Percentiles rank a stretch among this genome's conserved stretches.
These are phyloP conservation scores for Cucumis hystrix DNA, from an alignment of 306 rosid genomes.

Conservation along the genomic window DNA sequence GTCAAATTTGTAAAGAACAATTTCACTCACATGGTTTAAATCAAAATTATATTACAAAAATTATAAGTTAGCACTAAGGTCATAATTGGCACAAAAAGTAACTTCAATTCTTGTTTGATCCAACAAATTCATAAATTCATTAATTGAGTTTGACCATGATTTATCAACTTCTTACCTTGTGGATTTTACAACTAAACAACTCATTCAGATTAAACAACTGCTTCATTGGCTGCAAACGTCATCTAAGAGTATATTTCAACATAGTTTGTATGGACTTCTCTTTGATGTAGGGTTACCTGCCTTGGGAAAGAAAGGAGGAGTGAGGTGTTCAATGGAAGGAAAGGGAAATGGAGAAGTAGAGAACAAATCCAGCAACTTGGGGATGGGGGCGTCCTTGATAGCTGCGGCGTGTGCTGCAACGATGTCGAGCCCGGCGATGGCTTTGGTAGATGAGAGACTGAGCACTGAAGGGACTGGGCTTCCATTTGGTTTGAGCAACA, in stretches of 20 bases:
- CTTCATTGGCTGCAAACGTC: no score
- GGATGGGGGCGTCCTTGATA: slow-evolving; percentile 48
- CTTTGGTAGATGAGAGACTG: slow-evolving; percentile 85
- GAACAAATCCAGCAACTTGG: slow-evolving; percentile 29
- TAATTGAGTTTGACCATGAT: no score
- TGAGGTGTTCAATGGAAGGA: slow-evolving; percentile 60
- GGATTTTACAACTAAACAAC: no score
- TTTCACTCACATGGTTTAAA: no score
- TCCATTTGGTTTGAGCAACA: slow-evolving; percentile 94
- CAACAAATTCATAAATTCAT: no score
- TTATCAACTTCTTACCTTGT: no score
- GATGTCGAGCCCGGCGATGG: slow-evolving; percentile 81
- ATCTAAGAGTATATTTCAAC: background rate
- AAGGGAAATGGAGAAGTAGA: slow-evolving; percentile 17
- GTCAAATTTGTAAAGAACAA: no score
- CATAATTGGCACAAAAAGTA: no score
- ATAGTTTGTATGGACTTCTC: background rate
- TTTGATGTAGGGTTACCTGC: slow-evolving; percentile 43
- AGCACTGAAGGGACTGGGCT: slow-evolving; percentile 93
- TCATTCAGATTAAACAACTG: no score
- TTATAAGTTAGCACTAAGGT: no score
- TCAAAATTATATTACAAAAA: no score
- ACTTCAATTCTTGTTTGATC: no score
- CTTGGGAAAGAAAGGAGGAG: slow-evolving; percentile 52
- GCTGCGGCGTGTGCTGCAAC: slow-evolving; percentile 49